Evolutionary conservation across 164 flowering plant species (phyloP), one percentile per base, ranked within the genome.

Genomic region (Hamamelis virginiana): DNA sequence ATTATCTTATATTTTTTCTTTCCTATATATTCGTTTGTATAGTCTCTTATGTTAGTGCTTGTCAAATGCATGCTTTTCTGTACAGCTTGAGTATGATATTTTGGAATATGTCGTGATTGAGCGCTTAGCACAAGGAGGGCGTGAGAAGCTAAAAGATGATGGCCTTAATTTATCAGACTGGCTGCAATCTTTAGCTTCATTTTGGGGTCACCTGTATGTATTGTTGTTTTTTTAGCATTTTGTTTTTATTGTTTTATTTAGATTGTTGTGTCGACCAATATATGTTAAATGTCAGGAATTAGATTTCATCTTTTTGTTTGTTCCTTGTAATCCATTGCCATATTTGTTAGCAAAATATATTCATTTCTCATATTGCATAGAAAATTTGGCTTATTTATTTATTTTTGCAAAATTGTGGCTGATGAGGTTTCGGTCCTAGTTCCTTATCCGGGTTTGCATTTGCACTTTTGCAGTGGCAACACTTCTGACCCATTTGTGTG

Each of bases 171-270:
- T 96, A 77, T 94, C 98, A 6, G 99, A 96, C 70, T 96, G 99
- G 99, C 99, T 96, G 70, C 99, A 93, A 66, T 96, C 97, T 22
- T 75, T 96, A 81, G 99, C 99, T 72, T 96, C 97, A 64, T 96
- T 96, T 78, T 96, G 99, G 99, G 99, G 99, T 38, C 98, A 91
- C 81, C 78, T 96, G 99, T 96, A 96, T 72, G 99, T 85, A 47
- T 73, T 62, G 1, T 71, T 77, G 3, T 64, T 66, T 58, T 63
- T 27, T 19, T 71, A 6, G 16, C 65, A 61, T 19, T 47, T 71
- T 68, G 47, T 61, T n/a, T n/a, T n/a, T n/a, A 55, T 58, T 33
- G n/a, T 52, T 55, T 46, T 13, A 16, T 71, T 46, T 59, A 69
- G 2, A 8, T 47, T 55, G 55, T 5, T 27, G 51, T 62, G 12